Evolutionary conservation across 148 eudicot species (phyloP).

Genomic region (Fagopyrum tataricum): DNA sequence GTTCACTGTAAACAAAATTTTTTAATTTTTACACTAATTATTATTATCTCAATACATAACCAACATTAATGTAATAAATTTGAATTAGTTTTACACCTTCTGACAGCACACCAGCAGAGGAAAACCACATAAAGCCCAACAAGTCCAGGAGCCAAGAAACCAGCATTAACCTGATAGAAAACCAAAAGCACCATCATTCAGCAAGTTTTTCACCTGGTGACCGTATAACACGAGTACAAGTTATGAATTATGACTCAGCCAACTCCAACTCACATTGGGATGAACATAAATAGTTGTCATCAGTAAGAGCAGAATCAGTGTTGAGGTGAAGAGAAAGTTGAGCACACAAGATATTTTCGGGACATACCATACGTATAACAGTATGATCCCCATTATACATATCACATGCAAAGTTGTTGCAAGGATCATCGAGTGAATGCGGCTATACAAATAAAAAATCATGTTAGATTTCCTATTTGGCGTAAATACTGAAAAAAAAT

Average conservation of each 20-base stretch:
- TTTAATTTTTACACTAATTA: background rate
- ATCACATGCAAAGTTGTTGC: constrained; percentile 49
- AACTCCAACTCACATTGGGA: constrained; percentile 66
- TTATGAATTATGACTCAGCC: background rate
- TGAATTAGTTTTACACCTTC: constrained; percentile 40
- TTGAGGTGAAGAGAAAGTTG: constrained; percentile 71
- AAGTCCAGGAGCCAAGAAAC: constrained; percentile 70
- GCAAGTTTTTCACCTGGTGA: background rate
- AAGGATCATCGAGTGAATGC: constrained; percentile 37
- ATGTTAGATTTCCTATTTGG: background rate
- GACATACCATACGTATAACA: constrained; percentile 77
- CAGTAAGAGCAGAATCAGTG: constrained; percentile 66
- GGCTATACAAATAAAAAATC: constrained; percentile 41
- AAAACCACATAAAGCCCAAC: constrained; percentile 86
- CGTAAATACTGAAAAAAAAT: no score
- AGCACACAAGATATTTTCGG: constrained; percentile 61
- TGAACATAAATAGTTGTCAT: constrained; percentile 77
- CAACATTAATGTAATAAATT: background rate
- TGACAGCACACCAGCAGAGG: constrained; percentile 86
- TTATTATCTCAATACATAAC: no score
- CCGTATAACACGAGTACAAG: no score
- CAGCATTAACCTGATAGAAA: constrained; percentile 52
- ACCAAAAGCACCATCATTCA: background rate
- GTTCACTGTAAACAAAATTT: constrained; percentile 44
- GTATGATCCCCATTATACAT: constrained; percentile 54